Base-by-base conservation (phyloP, 257 asterid genomes). In the Henckelia pumila region DNA sequence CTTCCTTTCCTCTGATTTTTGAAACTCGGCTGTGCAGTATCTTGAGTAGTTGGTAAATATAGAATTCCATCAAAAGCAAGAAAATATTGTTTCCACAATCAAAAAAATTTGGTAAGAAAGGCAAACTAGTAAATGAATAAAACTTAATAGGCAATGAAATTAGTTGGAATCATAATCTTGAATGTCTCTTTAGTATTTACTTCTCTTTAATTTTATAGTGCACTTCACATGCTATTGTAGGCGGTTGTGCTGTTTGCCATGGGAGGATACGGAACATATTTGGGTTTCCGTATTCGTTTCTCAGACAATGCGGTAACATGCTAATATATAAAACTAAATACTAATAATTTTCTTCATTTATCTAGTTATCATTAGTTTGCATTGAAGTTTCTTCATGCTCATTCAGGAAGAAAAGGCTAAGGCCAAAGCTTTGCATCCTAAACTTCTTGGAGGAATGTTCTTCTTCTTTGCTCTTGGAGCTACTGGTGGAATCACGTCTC, bases 381-480 rank as follows among this genome's bases (percentile, higher is more conserved):
- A 13, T 1, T 4, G 30, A 64, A 28, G 14, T 32, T 35, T 9
- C 23, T 19, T n/a, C 1, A 26, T 58, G 30, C 25, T 68, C 55
- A 30, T 24, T 37, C 67, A 88, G 97, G 98, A 89, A 86, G 97
- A 93, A 75, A 93, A 80, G 84, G 98, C 97, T 17, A 93, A 81
- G 82, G 98, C 98, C 44, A 93, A 88, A 72, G 97, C 86, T 71
- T 80, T 90, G 84, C 97, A 93, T 71, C 98, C 98, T 57, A 93
- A 90, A 83, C 95, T 93, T 75, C 84, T 93, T 13, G 98, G 84
- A 66, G 97, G 98, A 64, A 89, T 93, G 98, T 88, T 90, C 69
- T 85, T 92, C 91, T 92, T 92, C 86, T 89, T 89, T 79, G 96
- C 97, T 75, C 93, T 90, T 53, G 98, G 97, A 70, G 97, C 98